A percentile compares a stretch with the other conserved stretches of the same genome.
phyloP scores from a whole-genome alignment of 2,329 filamentous ascomycete species.

The Cladosporium sp. region DNA sequence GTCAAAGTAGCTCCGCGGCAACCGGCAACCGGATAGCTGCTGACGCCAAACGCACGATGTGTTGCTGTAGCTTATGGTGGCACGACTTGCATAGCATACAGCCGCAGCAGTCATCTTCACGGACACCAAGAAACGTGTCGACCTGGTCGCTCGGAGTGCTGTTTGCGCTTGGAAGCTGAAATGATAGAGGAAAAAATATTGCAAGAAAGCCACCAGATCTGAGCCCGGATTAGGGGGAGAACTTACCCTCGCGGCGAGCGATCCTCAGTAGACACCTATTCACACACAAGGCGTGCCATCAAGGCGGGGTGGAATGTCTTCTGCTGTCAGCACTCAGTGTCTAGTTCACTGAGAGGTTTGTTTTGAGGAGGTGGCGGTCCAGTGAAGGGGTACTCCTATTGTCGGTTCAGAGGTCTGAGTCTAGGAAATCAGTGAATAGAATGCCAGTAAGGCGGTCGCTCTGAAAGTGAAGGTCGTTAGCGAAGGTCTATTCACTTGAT shows the following conservation, averaged over 20 bases:
- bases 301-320: background rate
- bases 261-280: background rate
- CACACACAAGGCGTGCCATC: background rate
- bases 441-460: background rate
- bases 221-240: background rate
- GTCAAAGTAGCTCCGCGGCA: too few relatives aligned
- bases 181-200: background rate
- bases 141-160: too few relatives aligned
- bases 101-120: too few relatives aligned
- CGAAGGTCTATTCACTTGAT: background rate
- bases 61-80: too few relatives aligned
- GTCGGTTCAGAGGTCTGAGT: background rate
- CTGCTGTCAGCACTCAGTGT: background rate
- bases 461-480: background rate
- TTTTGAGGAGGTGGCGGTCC: constrained; percentile 1
- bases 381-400: constrained; percentile 1
- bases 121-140: too few relatives aligned
- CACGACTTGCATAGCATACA: too few relatives aligned
- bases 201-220: background rate
- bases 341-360: background rate
- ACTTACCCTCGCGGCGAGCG: background rate
- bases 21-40: too few relatives aligned
- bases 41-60: too few relatives aligned
- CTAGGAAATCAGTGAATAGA: background rate
- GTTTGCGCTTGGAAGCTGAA: too few relatives aligned